Conservation (phyloP, 225 moss, liverwort and hornwort genomes). For the Pseudisothecium myosuroides region DNA sequence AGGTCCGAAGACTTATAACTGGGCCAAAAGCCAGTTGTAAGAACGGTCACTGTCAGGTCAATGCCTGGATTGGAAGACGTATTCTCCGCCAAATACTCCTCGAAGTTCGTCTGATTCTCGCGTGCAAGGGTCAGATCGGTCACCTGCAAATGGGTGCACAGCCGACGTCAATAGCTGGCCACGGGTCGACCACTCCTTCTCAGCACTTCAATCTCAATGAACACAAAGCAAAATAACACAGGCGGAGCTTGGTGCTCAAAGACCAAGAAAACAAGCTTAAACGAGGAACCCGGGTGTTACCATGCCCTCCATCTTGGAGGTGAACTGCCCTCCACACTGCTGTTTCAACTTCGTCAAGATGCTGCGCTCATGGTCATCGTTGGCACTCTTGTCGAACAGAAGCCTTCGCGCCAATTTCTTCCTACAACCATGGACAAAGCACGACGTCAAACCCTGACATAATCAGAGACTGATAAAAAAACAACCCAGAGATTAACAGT, state of each 20-base stretch:
- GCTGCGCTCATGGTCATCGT: constrained; percentile 97
- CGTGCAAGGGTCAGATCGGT: constrained; percentile 92
- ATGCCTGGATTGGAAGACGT: constrained; percentile 82
- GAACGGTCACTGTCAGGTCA: constrained; percentile 92
- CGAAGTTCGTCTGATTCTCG: constrained; percentile 85
- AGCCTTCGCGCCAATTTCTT: constrained; percentile 92
- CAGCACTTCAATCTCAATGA: neutral
- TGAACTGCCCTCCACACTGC: constrained; percentile 98
- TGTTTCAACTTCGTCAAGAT: constrained; percentile 96
- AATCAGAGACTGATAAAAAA: neutral
- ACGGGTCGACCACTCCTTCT: neutral
- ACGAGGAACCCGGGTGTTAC: constrained; percentile 3
- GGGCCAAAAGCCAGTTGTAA: constrained; percentile 98
- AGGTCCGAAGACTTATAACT: constrained; percentile 97
- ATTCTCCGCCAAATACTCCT: constrained; percentile 71
- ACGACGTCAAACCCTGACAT: neutral
- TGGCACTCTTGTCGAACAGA: constrained; percentile 95
- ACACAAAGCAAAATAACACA: neutral
- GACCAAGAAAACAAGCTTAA: neutral
- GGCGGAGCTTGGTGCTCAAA: neutral
- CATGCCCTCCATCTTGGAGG: constrained; percentile 99
- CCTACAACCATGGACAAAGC: constrained; percentile 4
- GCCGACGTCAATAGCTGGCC: neutral
- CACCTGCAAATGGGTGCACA: constrained; percentile 31
- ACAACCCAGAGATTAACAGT: neutral